Evolutionary conservation across 2,329 filamentous ascomycete genomes (phyloP), one percentile per base, ranked within the genome.

Genomic region (Fusarium buxicola): DNA sequence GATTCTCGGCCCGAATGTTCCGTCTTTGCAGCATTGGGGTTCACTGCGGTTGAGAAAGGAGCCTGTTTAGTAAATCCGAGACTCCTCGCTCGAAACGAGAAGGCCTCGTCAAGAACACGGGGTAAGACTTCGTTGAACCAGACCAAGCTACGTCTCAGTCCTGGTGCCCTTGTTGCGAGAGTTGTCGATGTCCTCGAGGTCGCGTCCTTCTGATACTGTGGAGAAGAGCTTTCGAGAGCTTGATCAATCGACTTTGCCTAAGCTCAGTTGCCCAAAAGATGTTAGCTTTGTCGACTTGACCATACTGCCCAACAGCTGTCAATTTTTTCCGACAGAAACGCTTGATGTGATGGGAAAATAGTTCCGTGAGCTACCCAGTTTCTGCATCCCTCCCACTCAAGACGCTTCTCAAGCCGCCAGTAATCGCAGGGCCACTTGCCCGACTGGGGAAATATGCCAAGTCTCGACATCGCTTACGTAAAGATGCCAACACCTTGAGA

Each of bases 381-480:
- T 21, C 21, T 21, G 4, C 21, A 21, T 21, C 6, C 21, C 21
- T 21, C 21, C 21, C 21, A 21, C 21, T 6, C 21, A 6, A 21
- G 21, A 21, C 21, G 6, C 21, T 21, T 21, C 21, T 32, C 21
- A 30, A 25, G 15, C 13, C 10, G 25, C 16, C 31, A 2, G 44
- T 30, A 31, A 11, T 36, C 24, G 8, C 44, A 25, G 18, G 24
- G 31, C 15, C 45, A 38, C 34, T 28, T 27, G 21, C 36, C 34
- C 13, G 21, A 38, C 41, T 30, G 13, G 34, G 45, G n/a, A 16
- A 28, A 10, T 21, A 28, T 45, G 49, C 49, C 30, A 45, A 45
- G 38, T 24, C 24, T 52, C 21, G 31, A 36, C 31, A 38, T 40
- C 9, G 49, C 49, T 38, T 52, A 44, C 40, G 30, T 52, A 46